These are phyloP conservation scores for Aureobasidium zeae DNA, from an alignment of 2,329 filamentous ascomycete species.

Conservation along the genomic window DNA sequence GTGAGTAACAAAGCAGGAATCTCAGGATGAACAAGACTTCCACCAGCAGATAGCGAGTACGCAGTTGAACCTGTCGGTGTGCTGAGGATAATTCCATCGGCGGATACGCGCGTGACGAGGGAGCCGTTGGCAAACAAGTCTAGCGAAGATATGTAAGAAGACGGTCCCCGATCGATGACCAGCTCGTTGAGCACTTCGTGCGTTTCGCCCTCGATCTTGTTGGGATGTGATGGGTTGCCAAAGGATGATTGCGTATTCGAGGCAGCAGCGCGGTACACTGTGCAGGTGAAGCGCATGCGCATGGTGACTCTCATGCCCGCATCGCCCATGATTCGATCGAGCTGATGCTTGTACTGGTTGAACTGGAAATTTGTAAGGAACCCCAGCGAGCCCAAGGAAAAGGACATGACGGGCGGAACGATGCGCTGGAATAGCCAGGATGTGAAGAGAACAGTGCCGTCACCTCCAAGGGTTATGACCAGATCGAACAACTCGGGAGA, in stretches of 20 bases:
- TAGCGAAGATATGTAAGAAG: conserved; percentile 91
- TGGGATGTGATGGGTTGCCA: conserved; percentile 36
- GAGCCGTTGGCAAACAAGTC: conserved; percentile 95
- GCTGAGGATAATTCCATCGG: conserved; percentile 94
- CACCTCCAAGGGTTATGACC: conserved; percentile 77
- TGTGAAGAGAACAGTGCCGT: conserved; percentile 80
- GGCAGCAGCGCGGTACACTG: conserved; percentile 64
- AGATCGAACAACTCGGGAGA: conserved; percentile 92
- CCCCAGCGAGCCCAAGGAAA: conserved; percentile 75
- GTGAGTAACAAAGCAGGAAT: conserved; percentile 95
- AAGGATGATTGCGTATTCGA: conserved; percentile 25
- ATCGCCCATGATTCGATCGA: conserved; percentile 85
- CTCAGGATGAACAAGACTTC: conserved; percentile 90
- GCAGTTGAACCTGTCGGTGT: conserved; percentile 86
- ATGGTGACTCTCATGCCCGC: conserved; percentile 94
- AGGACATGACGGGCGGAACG: conserved; percentile 75
- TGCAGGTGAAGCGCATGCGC: conserved; percentile 98
- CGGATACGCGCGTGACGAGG: conserved; percentile 88
- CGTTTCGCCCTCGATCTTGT: conserved; percentile 75
- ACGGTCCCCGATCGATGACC: conserved; percentile 94
- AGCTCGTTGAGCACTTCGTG: conserved; percentile 98
- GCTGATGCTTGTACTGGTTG: conserved; percentile 73
- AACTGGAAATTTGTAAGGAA: conserved; percentile 87
- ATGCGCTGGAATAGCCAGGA: conserved; percentile 88
- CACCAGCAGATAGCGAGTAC: conserved; percentile 91